Base-by-base conservation (phyloP, 1,284 basidiomycete genomes). In the Microbotryum saponariae region DNA sequence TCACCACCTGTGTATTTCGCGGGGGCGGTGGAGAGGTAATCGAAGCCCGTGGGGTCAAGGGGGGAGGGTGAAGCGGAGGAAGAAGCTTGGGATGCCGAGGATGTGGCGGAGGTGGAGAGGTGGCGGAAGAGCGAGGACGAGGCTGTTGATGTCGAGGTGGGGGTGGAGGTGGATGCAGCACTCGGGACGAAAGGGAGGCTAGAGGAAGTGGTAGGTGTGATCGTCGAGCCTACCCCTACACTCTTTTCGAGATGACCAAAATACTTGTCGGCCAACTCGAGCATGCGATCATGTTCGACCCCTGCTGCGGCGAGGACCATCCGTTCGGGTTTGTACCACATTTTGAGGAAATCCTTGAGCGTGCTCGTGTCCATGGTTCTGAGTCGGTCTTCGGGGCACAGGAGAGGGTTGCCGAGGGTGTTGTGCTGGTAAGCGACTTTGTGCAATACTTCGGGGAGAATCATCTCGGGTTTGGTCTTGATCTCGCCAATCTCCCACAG, bases 261-360 rank as follows among this genome's bases (percentile, higher is more conserved):
- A 73, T 87, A 82, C 74, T 87, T 86, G 74, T 92, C 83, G 0
- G 84, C 82, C 23, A 93, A 80, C 71, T 91, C 87, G 27, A 97
- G 87, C 4, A 98, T 81, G 68, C 90, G 82, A 70, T 90, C 84
- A 73, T 97, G 94, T 23, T 80, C 82, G 83, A 98, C 88, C 12
- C 94, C 94, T 4, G 89, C 88, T 25, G 91, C 93, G 3, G 94
- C 92, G 53, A 97, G 81, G 53, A 97, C 92, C 82, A 97, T 93
- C 56, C 90, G 79, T 72, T 97, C 91, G 1, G 94, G 92, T 54
- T 83, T 81, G 76, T 91, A 97, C 92, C 91, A 97, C 50, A 86
- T 83, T 60, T 80, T 77, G 80, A 89, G 85, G 70, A 82, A 89
- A 20, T 80, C 77, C 61, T 83, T 80, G 67, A 97, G 79, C 33